Evolutionary conservation across 2,329 filamentous ascomycete species (phyloP), one percentile per base, ranked within the genome.

Genomic region (Coniochaeta prunicola): DNA sequence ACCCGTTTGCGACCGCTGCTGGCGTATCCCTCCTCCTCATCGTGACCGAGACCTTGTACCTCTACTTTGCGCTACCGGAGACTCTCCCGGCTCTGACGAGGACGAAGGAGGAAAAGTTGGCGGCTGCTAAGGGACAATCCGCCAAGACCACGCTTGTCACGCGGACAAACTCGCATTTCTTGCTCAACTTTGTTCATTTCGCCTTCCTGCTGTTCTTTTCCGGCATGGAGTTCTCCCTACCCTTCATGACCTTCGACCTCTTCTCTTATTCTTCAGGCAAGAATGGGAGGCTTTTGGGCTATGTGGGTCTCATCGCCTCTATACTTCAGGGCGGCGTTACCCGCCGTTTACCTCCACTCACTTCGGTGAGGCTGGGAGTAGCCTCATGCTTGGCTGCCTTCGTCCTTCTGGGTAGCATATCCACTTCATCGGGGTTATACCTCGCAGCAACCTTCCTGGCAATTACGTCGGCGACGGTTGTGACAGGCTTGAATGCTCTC

Each of bases 221-320:
- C 2, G 94, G 94, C 61, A 93, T 99, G 89, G 94, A 99, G 71
- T 97, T 96, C 73, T 96, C 92, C 0, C 82, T 99, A 3, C 92
- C 94, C 0, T 99, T 99, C 72, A 92, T 99, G 85, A 97, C 93
- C 0, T 96, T 94, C 67, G 93, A 96, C 57, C 83, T 99, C 50
- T 97, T 97, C 72, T 83, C 83, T 9, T 96, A 94, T 70, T 84
- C 81, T 12, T 88, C 92, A 0, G 83, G 86, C 48, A 83, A 91
- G 57, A 96, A 96, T 64, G 94, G 94, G 17, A 85, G 87, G 12
- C 80, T 99, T 2, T 85, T 99, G 1, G 93, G 94, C 6, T 94
- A 90, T 73, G 90, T 99, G 67, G 94, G 94, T 0, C 83, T 99
- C 3, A 83, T 97, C 7, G 92, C 94, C 9, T 94, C 92, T 0